Conservation (phyloP, 345 rosid species). For the Sisymbrium irio region DNA sequence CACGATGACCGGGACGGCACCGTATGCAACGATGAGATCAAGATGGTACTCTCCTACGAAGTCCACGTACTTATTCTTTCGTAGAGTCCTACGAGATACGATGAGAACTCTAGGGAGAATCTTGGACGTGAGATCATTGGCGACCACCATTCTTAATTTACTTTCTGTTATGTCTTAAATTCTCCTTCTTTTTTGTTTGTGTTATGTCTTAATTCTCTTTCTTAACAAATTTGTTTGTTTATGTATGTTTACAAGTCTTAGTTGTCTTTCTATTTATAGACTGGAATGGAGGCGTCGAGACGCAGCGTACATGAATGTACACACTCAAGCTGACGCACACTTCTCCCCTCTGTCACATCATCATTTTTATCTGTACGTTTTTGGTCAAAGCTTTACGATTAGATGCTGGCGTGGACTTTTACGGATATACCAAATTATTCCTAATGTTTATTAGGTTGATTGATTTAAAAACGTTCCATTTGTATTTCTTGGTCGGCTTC, state of each 20-base stretch:
- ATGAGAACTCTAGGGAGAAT: slow-evolving; percentile 55
- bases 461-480: not conserved
- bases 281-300: slow-evolving; percentile 13
- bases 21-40: slow-evolving; percentile 55
- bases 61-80: slow-evolving; percentile 59
- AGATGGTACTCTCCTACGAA: slow-evolving; percentile 74
- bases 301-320: slow-evolving; percentile 15
- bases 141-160: slow-evolving; percentile 20
- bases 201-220: not conserved
- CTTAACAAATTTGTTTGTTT: too few species aligned
- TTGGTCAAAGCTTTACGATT: slow-evolving; percentile 24
- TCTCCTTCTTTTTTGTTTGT: not conserved
- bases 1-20: slow-evolving; percentile 64
- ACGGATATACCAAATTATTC: slow-evolving; percentile 17
- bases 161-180: not conserved
- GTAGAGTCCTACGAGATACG: slow-evolving; percentile 56
- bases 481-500: not conserved
- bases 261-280: slow-evolving; percentile 22
- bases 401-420: slow-evolving; percentile 20
- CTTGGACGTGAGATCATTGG: slow-evolving; percentile 40
- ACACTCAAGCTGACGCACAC: slow-evolving; percentile 2
- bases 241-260: not conserved
- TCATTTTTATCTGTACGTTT: slow-evolving; percentile 6
- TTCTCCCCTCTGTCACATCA: not conserved
- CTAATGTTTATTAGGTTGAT: not conserved